These are phyloP conservation scores for Candida palmyrensis DNA, from an alignment of 805 yeast genomes.

Conservation along the genomic window DNA sequence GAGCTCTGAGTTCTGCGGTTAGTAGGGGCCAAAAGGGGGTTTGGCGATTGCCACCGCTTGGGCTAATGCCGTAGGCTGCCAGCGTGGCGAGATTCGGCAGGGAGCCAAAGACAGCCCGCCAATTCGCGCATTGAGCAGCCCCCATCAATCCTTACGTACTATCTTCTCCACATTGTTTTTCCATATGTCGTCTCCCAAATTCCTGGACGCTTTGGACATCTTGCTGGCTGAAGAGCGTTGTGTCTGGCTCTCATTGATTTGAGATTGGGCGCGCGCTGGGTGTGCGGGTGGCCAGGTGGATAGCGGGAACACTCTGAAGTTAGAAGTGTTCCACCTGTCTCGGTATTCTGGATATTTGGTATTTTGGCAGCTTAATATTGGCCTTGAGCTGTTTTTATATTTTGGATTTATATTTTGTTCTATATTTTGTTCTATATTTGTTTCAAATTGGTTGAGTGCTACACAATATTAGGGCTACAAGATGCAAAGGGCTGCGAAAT, in stretches of 20 bases:
- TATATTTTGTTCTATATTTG: no score
- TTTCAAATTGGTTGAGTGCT: no score
- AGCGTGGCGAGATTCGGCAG: not conserved
- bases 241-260: no score
- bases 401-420: no score
- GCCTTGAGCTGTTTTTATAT: no score
- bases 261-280: not conserved
- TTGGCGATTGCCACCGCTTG: not conserved
- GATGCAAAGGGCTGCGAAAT: no score
- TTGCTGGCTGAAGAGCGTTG: slow-evolving; percentile 12
- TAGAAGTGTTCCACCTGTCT: no score
- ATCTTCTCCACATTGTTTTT: slow-evolving; percentile 81
- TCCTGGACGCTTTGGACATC: slow-evolving; percentile 20
- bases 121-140: not conserved
- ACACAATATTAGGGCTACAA: no score
- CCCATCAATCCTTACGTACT: slow-evolving; percentile 34
- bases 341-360: no score
- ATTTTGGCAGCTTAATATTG: no score
- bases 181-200: slow-evolving; percentile 86
- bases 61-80: not conserved
- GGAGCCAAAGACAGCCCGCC: not conserved
- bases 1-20: slow-evolving; percentile 70
- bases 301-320: no score
- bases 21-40: slow-evolving; percentile 9
- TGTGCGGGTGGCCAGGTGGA: no score